phyloP scores from a whole-genome alignment of 768 basidiomycete species.

The Mycena vitilis region DNA sequence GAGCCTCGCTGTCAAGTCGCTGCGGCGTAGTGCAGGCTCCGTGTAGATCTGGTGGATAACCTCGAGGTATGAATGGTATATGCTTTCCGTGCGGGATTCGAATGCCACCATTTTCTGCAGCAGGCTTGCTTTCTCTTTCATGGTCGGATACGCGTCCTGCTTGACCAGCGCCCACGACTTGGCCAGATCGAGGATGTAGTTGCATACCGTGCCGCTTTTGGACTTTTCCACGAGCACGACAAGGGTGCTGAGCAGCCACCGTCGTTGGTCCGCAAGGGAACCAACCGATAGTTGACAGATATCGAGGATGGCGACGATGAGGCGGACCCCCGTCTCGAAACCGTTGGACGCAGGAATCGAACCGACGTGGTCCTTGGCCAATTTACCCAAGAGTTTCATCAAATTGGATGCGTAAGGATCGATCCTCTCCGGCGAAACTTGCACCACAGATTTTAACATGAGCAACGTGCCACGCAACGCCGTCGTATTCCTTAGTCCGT shows the following conservation, averaged over 20 bases:
- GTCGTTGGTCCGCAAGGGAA: constrained; percentile 87
- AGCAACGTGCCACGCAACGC: constrained; percentile 84
- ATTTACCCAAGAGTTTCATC: constrained; percentile 85
- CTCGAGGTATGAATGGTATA: constrained; percentile 87
- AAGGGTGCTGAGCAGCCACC: constrained; percentile 81
- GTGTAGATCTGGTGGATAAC: constrained; percentile 96
- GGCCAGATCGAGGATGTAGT: constrained; percentile 86
- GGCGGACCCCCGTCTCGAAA: constrained; percentile 70
- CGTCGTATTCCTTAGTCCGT: constrained; percentile 80
- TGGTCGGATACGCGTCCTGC: constrained; percentile 87
- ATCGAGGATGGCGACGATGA: constrained; percentile 84
- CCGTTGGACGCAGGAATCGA: constrained; percentile 59
- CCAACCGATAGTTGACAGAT: constrained; percentile 86
- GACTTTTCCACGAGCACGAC: constrained; percentile 91
- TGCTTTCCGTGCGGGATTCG: constrained; percentile 80
- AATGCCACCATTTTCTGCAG: constrained; percentile 89
- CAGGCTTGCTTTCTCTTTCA: constrained; percentile 94
- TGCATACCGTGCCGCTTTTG: constrained; percentile 80
- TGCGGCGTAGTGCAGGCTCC: constrained; percentile 84
- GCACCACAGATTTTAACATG: constrained; percentile 88
- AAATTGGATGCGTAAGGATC: constrained; percentile 82
- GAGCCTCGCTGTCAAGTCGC: constrained; percentile 92
- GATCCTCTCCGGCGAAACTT: constrained; percentile 83
- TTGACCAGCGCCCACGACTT: constrained; percentile 91
- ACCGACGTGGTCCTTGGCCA: constrained; percentile 89